Percentiles rank a stretch among this genome's conserved stretches.
Evolutionary conservation across 1,139 yeast genomes (phyloP).

Genomic region (Taphrina wiesneri): DNA sequence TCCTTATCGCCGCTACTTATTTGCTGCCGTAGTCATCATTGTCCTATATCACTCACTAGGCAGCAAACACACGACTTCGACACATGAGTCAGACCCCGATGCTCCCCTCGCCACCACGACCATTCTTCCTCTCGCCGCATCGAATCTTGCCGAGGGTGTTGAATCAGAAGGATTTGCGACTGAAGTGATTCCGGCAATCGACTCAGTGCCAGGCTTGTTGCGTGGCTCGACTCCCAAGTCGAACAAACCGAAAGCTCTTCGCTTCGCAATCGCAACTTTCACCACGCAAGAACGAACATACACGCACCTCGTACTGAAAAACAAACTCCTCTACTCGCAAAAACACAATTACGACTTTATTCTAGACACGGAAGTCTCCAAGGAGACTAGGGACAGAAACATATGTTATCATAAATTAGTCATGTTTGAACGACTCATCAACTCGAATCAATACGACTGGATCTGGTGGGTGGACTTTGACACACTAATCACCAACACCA

Average conservation of each 20-base stretch:
- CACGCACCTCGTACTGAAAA: slow-evolving; percentile 2
- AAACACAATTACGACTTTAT: neutral
- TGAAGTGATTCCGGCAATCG: neutral
- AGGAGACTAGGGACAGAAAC: neutral
- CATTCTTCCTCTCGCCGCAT: neutral
- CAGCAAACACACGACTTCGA: neutral
- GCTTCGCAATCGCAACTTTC: neutral
- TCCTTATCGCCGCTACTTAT: neutral
- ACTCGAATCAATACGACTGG: slow-evolving; percentile 1
- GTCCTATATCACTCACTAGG: neutral
- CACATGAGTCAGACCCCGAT: neutral
- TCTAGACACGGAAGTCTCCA: slow-evolving; percentile 4
- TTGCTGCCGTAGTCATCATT: neutral
- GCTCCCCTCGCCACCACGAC: neutral
- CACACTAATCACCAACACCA: slow-evolving; percentile 2
- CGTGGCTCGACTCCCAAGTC: slow-evolving; percentile 1
- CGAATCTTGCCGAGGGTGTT: neutral
- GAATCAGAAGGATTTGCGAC: neutral
- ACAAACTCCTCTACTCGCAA: neutral
- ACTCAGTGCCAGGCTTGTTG: neutral
- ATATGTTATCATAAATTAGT: slow-evolving; percentile 7
- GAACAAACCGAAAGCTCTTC: neutral
- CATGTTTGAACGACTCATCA: slow-evolving; percentile 7
- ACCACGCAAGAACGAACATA: neutral
- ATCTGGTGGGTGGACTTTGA: slow-evolving; percentile 10